phyloP scores from a whole-genome alignment of 2,329 filamentous ascomycete genomes.

The Paraphoma sp. region DNA sequence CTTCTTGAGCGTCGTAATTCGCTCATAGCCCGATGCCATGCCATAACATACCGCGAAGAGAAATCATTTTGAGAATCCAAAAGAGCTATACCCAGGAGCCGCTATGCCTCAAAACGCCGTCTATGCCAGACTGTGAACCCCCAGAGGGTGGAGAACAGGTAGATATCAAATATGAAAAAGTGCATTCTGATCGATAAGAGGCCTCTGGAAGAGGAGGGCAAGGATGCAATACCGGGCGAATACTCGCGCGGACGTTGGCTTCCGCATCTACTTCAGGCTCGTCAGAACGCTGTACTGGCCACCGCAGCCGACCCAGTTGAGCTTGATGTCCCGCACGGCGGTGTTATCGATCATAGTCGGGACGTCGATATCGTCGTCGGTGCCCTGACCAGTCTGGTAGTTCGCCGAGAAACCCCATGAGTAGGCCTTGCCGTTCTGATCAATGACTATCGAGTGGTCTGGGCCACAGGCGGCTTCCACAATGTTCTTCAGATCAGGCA shows the following conservation, averaged over 20 bases:
- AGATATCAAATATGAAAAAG: slow-evolving; percentile 14
- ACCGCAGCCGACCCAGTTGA: slow-evolving; percentile 83
- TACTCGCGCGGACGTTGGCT: too few relatives aligned
- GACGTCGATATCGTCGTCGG: slow-evolving; percentile 77
- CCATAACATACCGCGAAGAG: slow-evolving; percentile 6
- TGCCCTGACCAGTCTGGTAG: slow-evolving; percentile 81
- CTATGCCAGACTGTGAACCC: slow-evolving; percentile 22
- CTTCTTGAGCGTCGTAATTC: slow-evolving; percentile 8
- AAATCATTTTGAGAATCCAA: slow-evolving; percentile 3
- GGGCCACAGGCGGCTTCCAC: slow-evolving; percentile 67
- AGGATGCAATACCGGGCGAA: background rate
- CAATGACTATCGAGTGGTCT: slow-evolving; percentile 77
- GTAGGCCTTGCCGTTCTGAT: slow-evolving; percentile 72
- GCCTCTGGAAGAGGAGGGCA: background rate
- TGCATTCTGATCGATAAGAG: slow-evolving; percentile 9
- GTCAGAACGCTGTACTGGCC: slow-evolving; percentile 80
- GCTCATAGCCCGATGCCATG: slow-evolving; percentile 4
- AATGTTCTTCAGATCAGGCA: slow-evolving; percentile 66
- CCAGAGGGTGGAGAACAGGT: slow-evolving; percentile 1
- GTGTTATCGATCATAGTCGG: slow-evolving; percentile 86
- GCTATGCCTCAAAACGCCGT: slow-evolving; percentile 26
- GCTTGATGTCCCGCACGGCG: slow-evolving; percentile 75
- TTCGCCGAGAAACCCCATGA: slow-evolving; percentile 82
- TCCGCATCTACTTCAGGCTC: slow-evolving; percentile 28
- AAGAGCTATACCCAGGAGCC: slow-evolving; percentile 6